Conservation (phyloP, 192 early-diverging fungal genomes). For the Coemansia sp. region DNA sequence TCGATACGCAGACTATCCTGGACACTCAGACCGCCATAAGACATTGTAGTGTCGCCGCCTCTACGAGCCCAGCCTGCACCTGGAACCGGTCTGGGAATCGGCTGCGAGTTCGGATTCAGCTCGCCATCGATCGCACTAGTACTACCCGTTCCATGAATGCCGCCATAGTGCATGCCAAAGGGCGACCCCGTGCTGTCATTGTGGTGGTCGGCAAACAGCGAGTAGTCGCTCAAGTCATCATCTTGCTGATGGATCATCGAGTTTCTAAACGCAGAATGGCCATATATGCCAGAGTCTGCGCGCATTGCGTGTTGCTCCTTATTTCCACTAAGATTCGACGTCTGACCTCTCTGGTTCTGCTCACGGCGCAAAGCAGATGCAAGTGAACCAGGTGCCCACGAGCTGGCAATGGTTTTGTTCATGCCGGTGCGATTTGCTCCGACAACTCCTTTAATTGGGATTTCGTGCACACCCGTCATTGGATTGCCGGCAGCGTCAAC, state of each 20-base stretch:
- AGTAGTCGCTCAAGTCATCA: slow-evolving; percentile 3
- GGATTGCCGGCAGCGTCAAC: no score
- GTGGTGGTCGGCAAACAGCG: slow-evolving; percentile 16
- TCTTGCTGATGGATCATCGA: slow-evolving; percentile 10
- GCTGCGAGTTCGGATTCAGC: slow-evolving; percentile 35
- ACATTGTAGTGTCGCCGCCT: slow-evolving; percentile 10
- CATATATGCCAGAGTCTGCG: slow-evolving; percentile 3
- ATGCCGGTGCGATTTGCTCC: not conserved
- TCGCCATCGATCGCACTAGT: slow-evolving; percentile 2
- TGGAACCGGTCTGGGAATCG: slow-evolving; percentile 34
- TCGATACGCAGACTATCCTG: slow-evolving; percentile 44
- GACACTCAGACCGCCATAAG: slow-evolving; percentile 32
- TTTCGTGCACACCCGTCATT: not conserved
- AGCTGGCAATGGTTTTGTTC: slow-evolving; percentile 5
- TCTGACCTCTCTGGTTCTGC: not conserved
- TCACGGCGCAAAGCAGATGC: slow-evolving; percentile 8
- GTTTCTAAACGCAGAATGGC: no score
- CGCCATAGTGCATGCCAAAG: slow-evolving; percentile 19
- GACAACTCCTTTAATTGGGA: not conserved
- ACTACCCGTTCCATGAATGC: slow-evolving; percentile 1
- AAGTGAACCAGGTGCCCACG: slow-evolving; percentile 8
- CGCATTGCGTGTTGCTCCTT: slow-evolving; percentile 5
- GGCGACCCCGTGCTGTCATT: slow-evolving; percentile 24
- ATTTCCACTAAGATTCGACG: not conserved
- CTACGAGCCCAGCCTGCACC: slow-evolving; percentile 22